Evolutionary conservation across 2,329 filamentous ascomycete species (phyloP).

Genomic region (Endocalyx cinctus): DNA sequence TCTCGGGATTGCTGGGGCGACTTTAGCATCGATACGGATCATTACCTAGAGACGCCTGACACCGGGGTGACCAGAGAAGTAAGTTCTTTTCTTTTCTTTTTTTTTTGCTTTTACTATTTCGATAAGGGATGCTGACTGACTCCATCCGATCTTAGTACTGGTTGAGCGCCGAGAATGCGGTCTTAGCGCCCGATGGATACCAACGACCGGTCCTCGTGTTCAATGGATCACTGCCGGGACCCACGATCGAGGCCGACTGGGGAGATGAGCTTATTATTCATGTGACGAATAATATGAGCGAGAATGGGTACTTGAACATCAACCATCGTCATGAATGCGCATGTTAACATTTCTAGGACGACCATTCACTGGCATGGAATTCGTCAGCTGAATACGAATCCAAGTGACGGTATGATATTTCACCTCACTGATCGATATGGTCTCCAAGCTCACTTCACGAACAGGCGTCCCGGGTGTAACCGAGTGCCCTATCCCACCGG

Average conservation of each 20-base stretch:
- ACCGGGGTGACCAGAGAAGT: slow-evolving; percentile 47
- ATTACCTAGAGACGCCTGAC: slow-evolving; percentile 33
- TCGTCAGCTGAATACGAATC: slow-evolving; percentile 45
- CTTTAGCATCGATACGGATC: slow-evolving; percentile 44
- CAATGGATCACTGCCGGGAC: slow-evolving; percentile 54
- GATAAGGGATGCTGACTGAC: too few species aligned
- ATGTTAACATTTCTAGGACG: slow-evolving; percentile 42
- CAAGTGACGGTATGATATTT: slow-evolving; percentile 48
- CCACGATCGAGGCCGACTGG: slow-evolving; percentile 47
- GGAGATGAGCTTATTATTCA: slow-evolving; percentile 13
- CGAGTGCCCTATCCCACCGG: slow-evolving; percentile 32
- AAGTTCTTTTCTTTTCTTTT: too few species aligned
- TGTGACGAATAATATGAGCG: too few species aligned
- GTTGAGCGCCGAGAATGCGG: slow-evolving; percentile 36
- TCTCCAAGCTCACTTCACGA: slow-evolving; percentile 5
- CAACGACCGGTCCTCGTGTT: slow-evolving; percentile 35
- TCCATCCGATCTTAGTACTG: too few species aligned
- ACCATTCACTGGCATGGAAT: slow-evolving; percentile 60
- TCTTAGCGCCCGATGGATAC: slow-evolving; percentile 40
- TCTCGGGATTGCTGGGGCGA: slow-evolving; percentile 40
- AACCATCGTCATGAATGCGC: slow-evolving; percentile 26
- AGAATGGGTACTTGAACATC: slow-evolving; percentile 46
- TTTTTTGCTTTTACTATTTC: too few species aligned
- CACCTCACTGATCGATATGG: slow-evolving; percentile 39
- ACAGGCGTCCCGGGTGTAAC: not conserved